Conservation (phyloP, 768 basidiomycete genomes). For the Coprinopsis marcescibilis region DNA sequence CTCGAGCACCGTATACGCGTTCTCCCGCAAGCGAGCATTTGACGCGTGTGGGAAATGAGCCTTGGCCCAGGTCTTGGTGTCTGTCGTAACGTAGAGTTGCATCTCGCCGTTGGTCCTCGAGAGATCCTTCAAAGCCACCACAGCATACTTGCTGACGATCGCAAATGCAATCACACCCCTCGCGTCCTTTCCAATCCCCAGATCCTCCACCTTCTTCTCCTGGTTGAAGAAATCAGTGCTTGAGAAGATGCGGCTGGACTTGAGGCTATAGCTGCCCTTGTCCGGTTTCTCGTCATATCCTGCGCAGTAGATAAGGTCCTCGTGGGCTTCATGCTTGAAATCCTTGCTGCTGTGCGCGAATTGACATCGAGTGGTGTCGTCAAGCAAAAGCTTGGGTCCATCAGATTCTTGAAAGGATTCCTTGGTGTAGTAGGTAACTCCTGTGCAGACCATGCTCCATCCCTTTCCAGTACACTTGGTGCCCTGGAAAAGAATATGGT, state of each 20-base stretch:
- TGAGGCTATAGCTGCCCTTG: slow-evolving; percentile 43
- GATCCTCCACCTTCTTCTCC: slow-evolving; percentile 66
- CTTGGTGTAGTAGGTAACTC: slow-evolving; percentile 88
- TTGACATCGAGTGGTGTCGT: slow-evolving; percentile 72
- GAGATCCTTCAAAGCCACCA: slow-evolving; percentile 81
- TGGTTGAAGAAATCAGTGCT: slow-evolving; percentile 78
- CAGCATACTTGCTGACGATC: slow-evolving; percentile 87
- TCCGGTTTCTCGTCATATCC: slow-evolving; percentile 64
- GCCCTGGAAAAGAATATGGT: slow-evolving; percentile 47
- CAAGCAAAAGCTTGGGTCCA: slow-evolving; percentile 50
- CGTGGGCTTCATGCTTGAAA: slow-evolving; percentile 72
- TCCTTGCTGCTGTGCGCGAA: slow-evolving; percentile 86
- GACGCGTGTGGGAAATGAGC: slow-evolving; percentile 92
- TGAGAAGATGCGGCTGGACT: slow-evolving; percentile 71
- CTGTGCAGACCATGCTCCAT: slow-evolving; percentile 58
- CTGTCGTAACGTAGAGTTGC: slow-evolving; percentile 81
- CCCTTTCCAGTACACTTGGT: slow-evolving; percentile 50
- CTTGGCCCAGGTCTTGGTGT: slow-evolving; percentile 80
- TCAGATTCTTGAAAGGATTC: slow-evolving; percentile 78
- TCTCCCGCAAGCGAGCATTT: slow-evolving; percentile 73
- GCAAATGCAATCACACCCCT: slow-evolving; percentile 91
- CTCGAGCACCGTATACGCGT: slow-evolving; percentile 95
- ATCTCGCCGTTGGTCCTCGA: slow-evolving; percentile 59
- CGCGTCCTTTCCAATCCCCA: slow-evolving; percentile 81
- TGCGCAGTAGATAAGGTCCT: slow-evolving; percentile 83